Evolutionary conservation across 2,329 filamentous ascomycete genomes (phyloP), one percentile per base, ranked within the genome.

Genomic region (Colletotrichum sp.): DNA sequence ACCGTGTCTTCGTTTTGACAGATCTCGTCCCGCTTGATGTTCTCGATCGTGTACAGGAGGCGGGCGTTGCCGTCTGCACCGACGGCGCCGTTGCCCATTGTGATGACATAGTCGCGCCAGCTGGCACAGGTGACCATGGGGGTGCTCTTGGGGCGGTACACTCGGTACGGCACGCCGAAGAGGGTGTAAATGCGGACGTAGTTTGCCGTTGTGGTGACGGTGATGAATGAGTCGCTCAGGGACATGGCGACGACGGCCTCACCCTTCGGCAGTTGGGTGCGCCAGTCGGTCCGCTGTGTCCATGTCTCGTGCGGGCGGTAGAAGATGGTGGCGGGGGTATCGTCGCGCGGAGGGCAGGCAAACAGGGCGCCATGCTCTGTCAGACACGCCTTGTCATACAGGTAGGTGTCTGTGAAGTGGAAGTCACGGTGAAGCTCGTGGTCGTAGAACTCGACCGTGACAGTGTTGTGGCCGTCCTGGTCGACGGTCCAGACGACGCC

Each of bases 401-500:
- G 89, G 82, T 96, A 98, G 1, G 96, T 96, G 82, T 99, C 97
- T 15, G 96, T 98, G 83, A 99, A 98, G 86, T 98, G 97, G 80
- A 98, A 98, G 83, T 98, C 96, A 64, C 96, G 91, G 83, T 98
- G 94, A 75, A 94, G 93, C 79, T 98, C 96, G 74, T 96, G 94
- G 83, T 99, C 97, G 83, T 98, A 98, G 83, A 99, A 99, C 81
- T 98, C 97, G 3, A 98, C 96, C 0, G 96, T 98, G 13, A 99
- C 93, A 3, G 97, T 99, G 82, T 98, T 92, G 80, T 96, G 94
- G 0, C 94, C 94, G 81, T 98, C 96, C 84, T 99, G 97, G 79
- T 98, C 95, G 22, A 99, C 95, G 0, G 96, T 98, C 95, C 97
- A 99, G 10, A 98, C 95, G 81, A 97, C 97, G 1, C 97, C 97